phyloP scores from a whole-genome alignment of 2,329 filamentous ascomycete species.

The Fusarium oligoseptatum region DNA sequence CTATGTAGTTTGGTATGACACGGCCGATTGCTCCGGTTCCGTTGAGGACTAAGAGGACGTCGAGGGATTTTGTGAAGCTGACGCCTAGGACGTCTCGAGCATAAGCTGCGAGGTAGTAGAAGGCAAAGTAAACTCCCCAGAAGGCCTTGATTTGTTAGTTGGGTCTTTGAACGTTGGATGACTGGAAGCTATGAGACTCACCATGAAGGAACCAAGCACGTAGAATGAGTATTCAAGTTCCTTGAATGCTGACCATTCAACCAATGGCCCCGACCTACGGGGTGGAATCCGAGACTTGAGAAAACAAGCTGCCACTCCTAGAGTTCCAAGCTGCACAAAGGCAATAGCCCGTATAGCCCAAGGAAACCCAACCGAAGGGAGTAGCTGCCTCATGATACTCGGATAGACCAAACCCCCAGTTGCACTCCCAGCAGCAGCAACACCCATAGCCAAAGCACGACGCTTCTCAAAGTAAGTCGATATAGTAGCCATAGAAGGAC shows the following conservation, averaged over 20 bases:
- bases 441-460: conserved; percentile 8
- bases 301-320: background rate
- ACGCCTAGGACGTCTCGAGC: conserved; percentile 1
- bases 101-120: conserved; percentile 13
- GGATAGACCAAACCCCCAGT: conserved; percentile 14
- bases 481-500: conserved; percentile 5
- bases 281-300: conserved; percentile 9
- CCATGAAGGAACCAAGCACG: conserved; percentile 9
- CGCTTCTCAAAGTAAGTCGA: conserved; percentile 20
- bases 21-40: conserved; percentile 10
- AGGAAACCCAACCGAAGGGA: conserved; percentile 12
- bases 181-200: background rate
- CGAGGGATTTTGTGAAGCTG: background rate
- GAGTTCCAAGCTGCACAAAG: conserved; percentile 12
- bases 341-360: conserved; percentile 19
- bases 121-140: conserved; percentile 15
- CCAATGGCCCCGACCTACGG: background rate
- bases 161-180: too few relatives aligned
- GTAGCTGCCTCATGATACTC: conserved; percentile 10
- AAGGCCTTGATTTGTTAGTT: background rate
- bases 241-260: conserved; percentile 19
- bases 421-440: conserved; percentile 7
- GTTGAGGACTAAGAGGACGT: conserved; percentile 12
- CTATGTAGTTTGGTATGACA: conserved; percentile 7
- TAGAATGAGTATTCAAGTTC: conserved; percentile 16